Evolutionary conservation across 2,329 filamentous ascomycete genomes (phyloP), one percentile per base, ranked within the genome.

Genomic region (Cladosporium colombiae): DNA sequence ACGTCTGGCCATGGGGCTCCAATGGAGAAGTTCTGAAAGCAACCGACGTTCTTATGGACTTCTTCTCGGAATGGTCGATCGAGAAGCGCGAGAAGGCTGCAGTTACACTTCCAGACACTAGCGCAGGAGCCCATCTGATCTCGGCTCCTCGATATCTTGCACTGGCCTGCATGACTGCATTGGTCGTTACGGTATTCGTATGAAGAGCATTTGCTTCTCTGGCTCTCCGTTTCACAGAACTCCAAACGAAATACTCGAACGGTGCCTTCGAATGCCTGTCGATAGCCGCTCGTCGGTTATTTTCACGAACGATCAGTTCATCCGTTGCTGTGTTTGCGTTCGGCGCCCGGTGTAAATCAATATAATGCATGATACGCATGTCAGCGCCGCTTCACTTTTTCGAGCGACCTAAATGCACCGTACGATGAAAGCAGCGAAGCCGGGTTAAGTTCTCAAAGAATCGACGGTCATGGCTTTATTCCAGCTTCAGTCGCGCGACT

Each of bases 1-100:
- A 79, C 65, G 69, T 74, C 18, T 80, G 78, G 78, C 75, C 77
- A 2, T 52, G 27, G 13, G 59, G 59, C 1, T 35, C 18, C 1
- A 52, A 61, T 8, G 44, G 27, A 2, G 59, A 62, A 37, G 46
- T 62, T 13, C 27, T 62, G 27, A 52, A 37, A 1, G 59, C 44
- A 11, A 62, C 59, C 18, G 21, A 37, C 3, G 40, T 62, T 25
- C 59, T 62, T n/a, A 50, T 62, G 59, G 29, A 62, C 10, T 62
- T 62, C 46, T 62, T 62, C 21, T 50, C 44, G 3, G 2, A 37
- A 14, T 62, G 59, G 59, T 52, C 59, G 29, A 23, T 33, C 5
- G 29, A 62, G 4, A 50, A n/a, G n/a, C 59, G 59, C 44, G 23
- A 52, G 2, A 23, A 14, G 11, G 59, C 59, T 35, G 59, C 59